Evolutionary conservation across 768 basidiomycete species (phyloP), one percentile per base, ranked within the genome.

Genomic region (Auricularia heimuer): DNA sequence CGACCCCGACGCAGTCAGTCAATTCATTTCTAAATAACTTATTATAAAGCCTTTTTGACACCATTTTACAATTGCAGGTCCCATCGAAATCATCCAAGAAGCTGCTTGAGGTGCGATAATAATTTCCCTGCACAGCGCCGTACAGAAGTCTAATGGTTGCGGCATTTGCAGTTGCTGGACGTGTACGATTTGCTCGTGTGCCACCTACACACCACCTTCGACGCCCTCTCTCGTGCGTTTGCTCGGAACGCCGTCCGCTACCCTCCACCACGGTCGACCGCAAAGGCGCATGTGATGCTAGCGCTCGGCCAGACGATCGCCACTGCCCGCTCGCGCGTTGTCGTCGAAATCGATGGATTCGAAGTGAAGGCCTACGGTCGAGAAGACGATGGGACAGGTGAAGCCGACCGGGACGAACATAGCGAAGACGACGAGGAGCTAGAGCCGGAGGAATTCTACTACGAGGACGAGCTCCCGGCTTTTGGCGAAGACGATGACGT

Each of bases 171-270:
- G 66, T 54, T 67, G 36, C 72, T 92, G 14, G 75, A 79, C 3
- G 83, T 88, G 7, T 86, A 85, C 63, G 90, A 92, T 70, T 86
- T 83, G 0, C 80, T 92, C 21, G 76, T 84, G 0, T 91, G 87
- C 1, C 90, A 92, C 73, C 76, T 92, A 12, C 78, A 81, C 63
- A 89, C 89, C 0, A 90, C 90, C 0, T 92, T 91, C 71, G 80
- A 83, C 8, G 82, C 88, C 0, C 77, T 92, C 4, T 88, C 89
- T 1, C 85, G 85, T 0, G 86, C 90, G 0, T 75, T 89, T 21
- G 85, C 87, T 7, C 51, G 47, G 11, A 37, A 39, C 3, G 65
- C 54, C 7, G 61, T 58, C 34, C 1, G 33, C 45, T 12, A 33
- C 8, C 21, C 56, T 62, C 18, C 66, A 60, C 12, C 35, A 8